Evolutionary conservation across 1,139 yeast genomes (phyloP).

Genomic region (Kurtzmaniella quercitrusa): DNA sequence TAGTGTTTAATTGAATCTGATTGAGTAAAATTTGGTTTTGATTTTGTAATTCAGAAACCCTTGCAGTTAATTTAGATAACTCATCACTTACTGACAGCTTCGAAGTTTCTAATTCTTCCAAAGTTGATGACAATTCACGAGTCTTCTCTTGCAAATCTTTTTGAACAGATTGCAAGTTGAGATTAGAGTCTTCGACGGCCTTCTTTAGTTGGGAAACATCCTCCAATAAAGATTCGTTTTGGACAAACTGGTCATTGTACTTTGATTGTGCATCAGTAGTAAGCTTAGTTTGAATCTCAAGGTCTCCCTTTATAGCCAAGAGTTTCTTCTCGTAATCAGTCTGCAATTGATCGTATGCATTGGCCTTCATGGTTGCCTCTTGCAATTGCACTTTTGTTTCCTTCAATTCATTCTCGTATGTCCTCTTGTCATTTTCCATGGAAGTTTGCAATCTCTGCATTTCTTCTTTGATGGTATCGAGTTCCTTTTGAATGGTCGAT

Average conservation of each 20-base stretch:
- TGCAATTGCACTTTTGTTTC: slow-evolving; percentile 21
- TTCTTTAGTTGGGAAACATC: slow-evolving; percentile 42
- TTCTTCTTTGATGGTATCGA: slow-evolving; percentile 14
- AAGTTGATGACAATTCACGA: slow-evolving; percentile 20
- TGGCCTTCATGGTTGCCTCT: slow-evolving; percentile 24
- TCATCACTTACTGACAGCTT: slow-evolving; percentile 47
- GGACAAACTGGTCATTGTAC: slow-evolving; percentile 54
- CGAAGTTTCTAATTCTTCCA: slow-evolving; percentile 20
- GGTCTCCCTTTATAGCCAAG: slow-evolving; percentile 33
- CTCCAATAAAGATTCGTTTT: slow-evolving; percentile 52
- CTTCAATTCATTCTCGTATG: slow-evolving; percentile 13
- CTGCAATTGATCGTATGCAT: slow-evolving; percentile 32
- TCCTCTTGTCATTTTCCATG: slow-evolving; percentile 8
- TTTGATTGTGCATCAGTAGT: slow-evolving; percentile 49
- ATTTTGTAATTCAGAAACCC: slow-evolving; percentile 53
- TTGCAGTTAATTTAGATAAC: slow-evolving; percentile 38
- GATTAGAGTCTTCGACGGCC: slow-evolving; percentile 32
- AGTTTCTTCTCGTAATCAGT: slow-evolving; percentile 32
- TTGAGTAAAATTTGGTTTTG: slow-evolving; percentile 68
- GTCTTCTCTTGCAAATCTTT: slow-evolving; percentile 17
- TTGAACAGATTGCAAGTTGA: slow-evolving; percentile 30
- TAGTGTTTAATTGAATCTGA: slow-evolving; percentile 51
- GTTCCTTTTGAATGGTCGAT: slow-evolving; percentile 17
- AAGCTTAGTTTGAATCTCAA: slow-evolving; percentile 47
- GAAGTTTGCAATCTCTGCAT: slow-evolving; percentile 8